Evolutionary conservation across 257 asterid species (phyloP).

Genomic region (Haberlea rhodopensis): DNA sequence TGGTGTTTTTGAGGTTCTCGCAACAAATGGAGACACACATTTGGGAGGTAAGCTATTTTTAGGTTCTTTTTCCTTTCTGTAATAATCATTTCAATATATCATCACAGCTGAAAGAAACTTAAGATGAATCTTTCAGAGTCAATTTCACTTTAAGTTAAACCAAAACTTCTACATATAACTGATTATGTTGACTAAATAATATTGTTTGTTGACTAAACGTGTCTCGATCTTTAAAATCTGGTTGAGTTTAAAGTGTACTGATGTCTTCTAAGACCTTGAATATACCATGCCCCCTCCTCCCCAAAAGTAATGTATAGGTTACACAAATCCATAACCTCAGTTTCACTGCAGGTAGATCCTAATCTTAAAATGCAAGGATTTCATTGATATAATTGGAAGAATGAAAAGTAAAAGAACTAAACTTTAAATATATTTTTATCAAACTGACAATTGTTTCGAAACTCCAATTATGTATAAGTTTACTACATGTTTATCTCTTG

Average conservation of each 20-base stretch:
- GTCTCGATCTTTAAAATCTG: not conserved
- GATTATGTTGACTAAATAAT: not conserved
- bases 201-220: not conserved
- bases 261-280: too few relatives aligned
- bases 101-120: not conserved
- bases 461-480: not conserved
- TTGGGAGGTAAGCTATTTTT: constrained; percentile 71
- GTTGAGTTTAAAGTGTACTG: not conserved
- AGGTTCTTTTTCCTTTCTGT: constrained; percentile 1
- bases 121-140: not conserved
- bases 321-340: not conserved
- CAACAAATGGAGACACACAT: constrained; percentile 97
- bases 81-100: not conserved
- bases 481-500: not conserved
- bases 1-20: constrained; percentile 94
- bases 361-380: not conserved
- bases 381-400: not conserved
- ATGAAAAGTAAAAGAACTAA: not conserved
- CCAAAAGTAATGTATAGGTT: too few relatives aligned
- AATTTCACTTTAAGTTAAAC: not conserved
- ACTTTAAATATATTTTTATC: not conserved
- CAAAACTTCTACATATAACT: not conserved
- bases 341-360: not conserved
- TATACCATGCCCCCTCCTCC: not conserved
- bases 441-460: not conserved